Base-by-base conservation (phyloP, 352 stramenopile species). In the Blastocystis sp. region DNA sequence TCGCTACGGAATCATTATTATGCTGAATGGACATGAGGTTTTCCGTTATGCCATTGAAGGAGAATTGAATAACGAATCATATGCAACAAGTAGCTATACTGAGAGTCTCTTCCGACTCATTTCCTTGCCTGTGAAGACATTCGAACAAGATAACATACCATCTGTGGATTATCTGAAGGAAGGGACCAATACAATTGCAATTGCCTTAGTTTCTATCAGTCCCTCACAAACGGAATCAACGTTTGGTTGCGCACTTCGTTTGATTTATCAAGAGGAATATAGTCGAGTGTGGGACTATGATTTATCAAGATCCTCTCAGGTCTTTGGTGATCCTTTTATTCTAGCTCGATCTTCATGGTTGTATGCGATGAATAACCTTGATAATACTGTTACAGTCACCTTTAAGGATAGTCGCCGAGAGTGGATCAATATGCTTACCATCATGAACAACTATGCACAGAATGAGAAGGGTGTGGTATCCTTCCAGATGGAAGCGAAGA, bases 191-290 rank as follows among this genome's bases (percentile, higher is more conserved):
- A n/a, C 13, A 11, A 18, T 76, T n/a, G 64, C 64, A 29, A 76
- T 76, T 41, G 64, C 64, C 13, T 13, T 76, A 18, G 64, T 76
- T 47, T 23, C 73, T 8, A 63, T 68, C 15, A 53, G 34, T 50
- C 2, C 73, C 26, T 34, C 20, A 5, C 73, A 84, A 66, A 64
- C 43, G 8, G 41, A 47, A 11, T 64, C 73, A 5, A 26, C 37
- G 20, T 84, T 84, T 43, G 73, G 66, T 43, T 84, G 73, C 23
- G 73, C 73, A 29, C 9, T 84, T 29, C 73, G 73, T 23, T 43
- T 84, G n/a, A 80, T 80, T 39, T n/a, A 53, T 39, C 45, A 20
- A 6, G 29, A 9, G 13, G 5, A 47, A 15, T 15, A 34, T 13
- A 64, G 15, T 9, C 73, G 73, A 34, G 73, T 84, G 20, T 84